These are phyloP conservation scores for Candida gorgasii DNA, from an alignment of 805 yeast species.

Conservation along the genomic window DNA sequence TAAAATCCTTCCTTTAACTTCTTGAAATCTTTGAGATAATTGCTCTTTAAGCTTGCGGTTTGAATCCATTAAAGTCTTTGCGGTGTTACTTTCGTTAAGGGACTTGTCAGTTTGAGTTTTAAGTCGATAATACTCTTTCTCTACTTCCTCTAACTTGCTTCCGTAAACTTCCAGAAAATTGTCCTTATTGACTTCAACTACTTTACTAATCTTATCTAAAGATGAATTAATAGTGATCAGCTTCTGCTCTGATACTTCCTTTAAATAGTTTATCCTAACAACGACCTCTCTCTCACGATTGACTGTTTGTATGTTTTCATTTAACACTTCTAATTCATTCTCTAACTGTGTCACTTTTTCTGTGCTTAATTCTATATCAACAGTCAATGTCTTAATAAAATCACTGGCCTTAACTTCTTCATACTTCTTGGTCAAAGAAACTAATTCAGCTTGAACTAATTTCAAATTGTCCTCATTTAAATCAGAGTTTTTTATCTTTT, in stretches of 20 bases:
- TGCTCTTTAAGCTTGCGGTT: neutral
- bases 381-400: slow-evolving; percentile 8
- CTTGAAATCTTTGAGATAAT: neutral
- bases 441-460: slow-evolving; percentile 44
- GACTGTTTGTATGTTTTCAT: slow-evolving; percentile 10
- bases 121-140: neutral
- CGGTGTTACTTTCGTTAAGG: slow-evolving; percentile 2
- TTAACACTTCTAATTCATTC: slow-evolving; percentile 11
- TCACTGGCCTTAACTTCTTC: slow-evolving; percentile 11
- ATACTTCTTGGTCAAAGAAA: slow-evolving; percentile 36
- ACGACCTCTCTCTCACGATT: slow-evolving; percentile 14
- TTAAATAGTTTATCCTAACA: slow-evolving; percentile 15
- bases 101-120: slow-evolving; percentile 5
- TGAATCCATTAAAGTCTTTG: slow-evolving; percentile 4
- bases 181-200: slow-evolving; percentile 1
- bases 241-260: slow-evolving; percentile 15
- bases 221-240: slow-evolving; percentile 1
- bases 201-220: slow-evolving; percentile 3
- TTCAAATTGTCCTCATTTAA: slow-evolving; percentile 42
- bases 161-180: slow-evolving; percentile 8
- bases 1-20: slow-evolving; percentile 18
- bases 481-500: slow-evolving; percentile 35
- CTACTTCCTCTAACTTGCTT: neutral
- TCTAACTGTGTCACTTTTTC: slow-evolving; percentile 28
- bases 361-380: slow-evolving; percentile 11